phyloP scores from a whole-genome alignment of 805 yeast species.

The Yarrowia yakushimensis region DNA sequence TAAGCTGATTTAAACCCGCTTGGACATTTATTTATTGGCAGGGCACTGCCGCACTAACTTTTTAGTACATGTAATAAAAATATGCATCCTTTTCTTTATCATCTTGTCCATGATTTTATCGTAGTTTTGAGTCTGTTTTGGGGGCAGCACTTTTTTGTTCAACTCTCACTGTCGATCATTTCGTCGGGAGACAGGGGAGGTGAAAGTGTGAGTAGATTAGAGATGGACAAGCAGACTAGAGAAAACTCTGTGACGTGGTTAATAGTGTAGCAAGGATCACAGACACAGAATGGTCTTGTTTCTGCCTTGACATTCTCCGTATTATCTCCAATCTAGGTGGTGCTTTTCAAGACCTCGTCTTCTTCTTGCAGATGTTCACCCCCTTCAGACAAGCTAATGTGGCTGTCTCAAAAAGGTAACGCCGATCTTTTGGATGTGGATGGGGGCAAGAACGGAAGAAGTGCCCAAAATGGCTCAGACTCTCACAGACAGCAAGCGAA shows the following conservation, averaged over 20 bases:
- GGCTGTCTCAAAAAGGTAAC: not conserved
- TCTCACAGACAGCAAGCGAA: not conserved
- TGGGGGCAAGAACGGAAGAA: not conserved
- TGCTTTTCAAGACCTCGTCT: not conserved
- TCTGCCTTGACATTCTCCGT: not conserved
- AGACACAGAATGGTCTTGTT: not conserved
- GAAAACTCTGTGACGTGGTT: not conserved
- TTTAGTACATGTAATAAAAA: constrained; percentile 17
- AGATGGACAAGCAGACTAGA: not conserved
- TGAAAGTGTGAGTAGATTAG: not conserved
- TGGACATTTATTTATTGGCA: constrained; percentile 22
- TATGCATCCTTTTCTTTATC: constrained; percentile 1
- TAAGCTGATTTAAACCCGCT: not conserved
- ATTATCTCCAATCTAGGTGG: not conserved
- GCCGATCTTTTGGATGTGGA: not conserved
- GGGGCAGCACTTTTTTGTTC: not conserved
- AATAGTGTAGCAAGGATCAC: not conserved
- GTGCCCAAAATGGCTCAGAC: not conserved
- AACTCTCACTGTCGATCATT: not conserved
- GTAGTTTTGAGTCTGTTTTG: not conserved
- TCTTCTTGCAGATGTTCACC: not conserved
- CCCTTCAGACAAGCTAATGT: not conserved
- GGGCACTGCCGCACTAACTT: constrained; percentile 23
- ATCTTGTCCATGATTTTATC: not conserved
- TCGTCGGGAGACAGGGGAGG: not conserved